phyloP scores from a whole-genome alignment of 1,284 basidiomycete species.

The Tilletia caries region DNA sequence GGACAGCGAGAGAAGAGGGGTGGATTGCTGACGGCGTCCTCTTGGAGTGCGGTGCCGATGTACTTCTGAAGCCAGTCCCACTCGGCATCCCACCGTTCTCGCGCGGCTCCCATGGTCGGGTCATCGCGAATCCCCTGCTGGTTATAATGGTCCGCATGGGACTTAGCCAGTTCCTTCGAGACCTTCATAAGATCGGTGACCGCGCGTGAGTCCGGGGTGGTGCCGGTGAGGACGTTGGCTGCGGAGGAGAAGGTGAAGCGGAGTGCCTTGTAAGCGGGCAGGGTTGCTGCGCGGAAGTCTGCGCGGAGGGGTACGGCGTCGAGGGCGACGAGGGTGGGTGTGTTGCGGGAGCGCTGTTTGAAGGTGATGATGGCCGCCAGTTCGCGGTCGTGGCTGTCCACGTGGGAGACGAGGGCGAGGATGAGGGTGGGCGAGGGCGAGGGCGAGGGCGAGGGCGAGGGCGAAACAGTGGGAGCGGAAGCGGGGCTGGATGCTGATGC shows the following conservation, averaged over 20 bases:
- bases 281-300: constrained; percentile 19
- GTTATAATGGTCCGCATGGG: constrained; percentile 21
- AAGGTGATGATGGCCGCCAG: constrained; percentile 29
- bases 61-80: constrained; percentile 5
- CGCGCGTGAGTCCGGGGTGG: constrained; percentile 25
- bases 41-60: background rate
- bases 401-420: constrained; percentile 33
- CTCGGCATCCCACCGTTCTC: constrained; percentile 2
- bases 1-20: constrained; percentile 29
- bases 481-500: background rate
- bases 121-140: constrained; percentile 24
- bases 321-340: constrained; percentile 25
- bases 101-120: constrained; percentile 6
- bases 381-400: constrained; percentile 21
- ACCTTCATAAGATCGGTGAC: constrained; percentile 34
- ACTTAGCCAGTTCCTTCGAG: constrained; percentile 24
- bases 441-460: constrained; percentile 25
- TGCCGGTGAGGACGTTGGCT: constrained; percentile 11
- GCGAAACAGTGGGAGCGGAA: constrained; percentile 12
- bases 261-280: constrained; percentile 19
- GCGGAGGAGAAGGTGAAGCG: constrained; percentile 23
- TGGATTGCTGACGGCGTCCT: constrained; percentile 25
- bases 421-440: constrained; percentile 18
- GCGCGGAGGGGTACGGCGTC: constrained; percentile 27
- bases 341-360: constrained; percentile 25